phyloP scores from a whole-genome alignment of 1,284 basidiomycete genomes.

The Moesziomyces aphidis region DNA sequence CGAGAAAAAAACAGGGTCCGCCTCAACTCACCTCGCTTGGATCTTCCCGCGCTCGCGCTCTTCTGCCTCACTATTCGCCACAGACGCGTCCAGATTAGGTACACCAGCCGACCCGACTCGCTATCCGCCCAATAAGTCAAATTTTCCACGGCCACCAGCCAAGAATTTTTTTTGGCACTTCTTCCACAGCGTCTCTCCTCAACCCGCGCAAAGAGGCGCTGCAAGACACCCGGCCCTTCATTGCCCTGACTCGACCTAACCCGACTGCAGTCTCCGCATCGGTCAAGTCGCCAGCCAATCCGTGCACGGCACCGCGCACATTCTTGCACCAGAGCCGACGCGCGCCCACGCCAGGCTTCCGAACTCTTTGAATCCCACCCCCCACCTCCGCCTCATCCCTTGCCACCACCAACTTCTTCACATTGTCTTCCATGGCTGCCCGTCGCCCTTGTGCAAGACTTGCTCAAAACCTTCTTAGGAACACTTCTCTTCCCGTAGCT shows the following conservation, averaged over 20 bases:
- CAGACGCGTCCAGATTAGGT: background rate
- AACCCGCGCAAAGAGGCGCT: too few species aligned
- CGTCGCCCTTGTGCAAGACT: slow-evolving; percentile 46
- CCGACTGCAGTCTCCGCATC: background rate
- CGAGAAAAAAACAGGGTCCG: slow-evolving; percentile 8
- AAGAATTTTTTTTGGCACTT: background rate
- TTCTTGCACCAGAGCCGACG: background rate
- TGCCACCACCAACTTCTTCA: slow-evolving; percentile 24
- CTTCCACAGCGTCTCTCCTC: background rate
- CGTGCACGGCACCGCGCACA: background rate
- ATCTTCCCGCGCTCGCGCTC: slow-evolving; percentile 1
- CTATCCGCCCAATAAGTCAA: background rate
- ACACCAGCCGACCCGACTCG: background rate
- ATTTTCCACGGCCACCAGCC: background rate
- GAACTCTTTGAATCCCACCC: background rate
- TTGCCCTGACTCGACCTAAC: background rate
- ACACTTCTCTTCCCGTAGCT: slow-evolving; percentile 15
- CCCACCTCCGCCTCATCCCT: background rate
- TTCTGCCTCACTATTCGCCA: background rate
- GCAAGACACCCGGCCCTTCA: too few species aligned
- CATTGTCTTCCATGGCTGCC: slow-evolving; percentile 45
- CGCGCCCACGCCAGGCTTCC: slow-evolving; percentile 10
- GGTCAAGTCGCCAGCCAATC: background rate
- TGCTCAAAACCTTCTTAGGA: slow-evolving; percentile 42
- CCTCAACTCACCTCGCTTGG: slow-evolving; percentile 5